Conservation (phyloP, 768 basidiomycete species). For the Psilocybe azurescens region DNA sequence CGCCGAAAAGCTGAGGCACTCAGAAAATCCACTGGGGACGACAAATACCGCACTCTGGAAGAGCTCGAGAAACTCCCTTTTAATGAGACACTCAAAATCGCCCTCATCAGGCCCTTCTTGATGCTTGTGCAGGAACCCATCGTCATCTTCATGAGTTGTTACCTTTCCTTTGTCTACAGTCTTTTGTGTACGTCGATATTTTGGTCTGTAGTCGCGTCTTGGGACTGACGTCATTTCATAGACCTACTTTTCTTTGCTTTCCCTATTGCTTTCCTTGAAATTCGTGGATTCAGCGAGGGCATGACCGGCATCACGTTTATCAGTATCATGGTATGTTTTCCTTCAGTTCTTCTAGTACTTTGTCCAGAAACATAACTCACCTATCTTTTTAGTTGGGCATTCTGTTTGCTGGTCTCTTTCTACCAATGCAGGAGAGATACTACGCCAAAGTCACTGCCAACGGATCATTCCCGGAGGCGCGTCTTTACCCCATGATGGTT, state of each 20-base stretch:
- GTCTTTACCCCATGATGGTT: constrained; percentile 47
- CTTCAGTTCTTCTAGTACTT: background rate
- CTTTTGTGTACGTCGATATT: constrained; percentile 36
- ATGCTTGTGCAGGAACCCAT: constrained; percentile 53
- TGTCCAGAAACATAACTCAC: background rate
- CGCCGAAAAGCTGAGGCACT: constrained; percentile 44
- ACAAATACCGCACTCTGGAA: constrained; percentile 38
- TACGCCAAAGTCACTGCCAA: constrained; percentile 38
- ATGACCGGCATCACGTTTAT: constrained; percentile 48
- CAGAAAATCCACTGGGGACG: constrained; percentile 43
- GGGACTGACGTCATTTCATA: constrained; percentile 5
- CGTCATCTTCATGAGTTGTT: constrained; percentile 47
- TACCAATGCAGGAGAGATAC: constrained; percentile 40
- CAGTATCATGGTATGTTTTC: constrained; percentile 42
- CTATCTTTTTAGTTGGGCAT: constrained; percentile 35
- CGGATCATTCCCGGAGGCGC: constrained; percentile 47
- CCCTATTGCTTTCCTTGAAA: constrained; percentile 46
- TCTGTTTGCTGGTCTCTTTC: constrained; percentile 31
- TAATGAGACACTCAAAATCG: constrained; percentile 38
- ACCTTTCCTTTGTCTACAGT: constrained; percentile 49
- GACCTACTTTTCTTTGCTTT: constrained; percentile 50
- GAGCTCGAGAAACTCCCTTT: constrained; percentile 43
- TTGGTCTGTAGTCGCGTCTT: background rate
- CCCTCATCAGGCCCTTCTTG: constrained; percentile 42
- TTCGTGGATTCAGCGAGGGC: constrained; percentile 44